Evolutionary conservation across 2,329 filamentous ascomycete species (phyloP), one percentile per base, ranked within the genome.

Genomic region (Thermoascus crustaceus): DNA sequence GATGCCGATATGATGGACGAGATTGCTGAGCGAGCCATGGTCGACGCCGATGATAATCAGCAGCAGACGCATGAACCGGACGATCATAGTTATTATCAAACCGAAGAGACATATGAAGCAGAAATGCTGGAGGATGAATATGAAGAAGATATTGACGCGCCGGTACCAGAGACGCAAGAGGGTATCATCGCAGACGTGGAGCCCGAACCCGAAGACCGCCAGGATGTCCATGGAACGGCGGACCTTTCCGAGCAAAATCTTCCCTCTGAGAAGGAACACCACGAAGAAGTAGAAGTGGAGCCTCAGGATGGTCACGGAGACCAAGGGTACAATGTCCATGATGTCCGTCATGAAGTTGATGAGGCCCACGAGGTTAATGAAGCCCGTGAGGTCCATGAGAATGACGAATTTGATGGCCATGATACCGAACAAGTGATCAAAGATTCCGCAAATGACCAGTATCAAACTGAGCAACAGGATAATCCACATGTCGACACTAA

Each of bases 1-100:
- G 60, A 70, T 50, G 67, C 69, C 31, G 66, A 71, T 48, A 63
- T 69, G 58, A 60, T 62, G 44, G 59, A 69, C 37, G 67, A 66
- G 37, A 51, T 62, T 26, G 60, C 60, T 17, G 57, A 61, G 40
- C 53, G 49, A 17, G 52, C 60, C 7, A 63, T 61, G 48, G 47
- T 55, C 30, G 64, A 67, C 35, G 45, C 50, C 9, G 54, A 58
- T 30, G 48, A 52, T 10, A 43, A 52, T 14, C 45, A 54, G 18
- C 42, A 44, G 16, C 50, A 53, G 19, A 47, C 48, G 26, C 43
- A 49, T 24, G 38, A 53, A 20, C 50, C 50, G 23, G 40, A 55
- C 33, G 54, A 58, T 29, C 52, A 33, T 16, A 32, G 55, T 22
- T 53, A 58, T 30, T 51, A 53, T 30, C 46, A 44, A 17, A 37